These are phyloP conservation scores for Linum usitatissimum DNA, from an alignment of 345 rosid species.

Conservation along the genomic window DNA sequence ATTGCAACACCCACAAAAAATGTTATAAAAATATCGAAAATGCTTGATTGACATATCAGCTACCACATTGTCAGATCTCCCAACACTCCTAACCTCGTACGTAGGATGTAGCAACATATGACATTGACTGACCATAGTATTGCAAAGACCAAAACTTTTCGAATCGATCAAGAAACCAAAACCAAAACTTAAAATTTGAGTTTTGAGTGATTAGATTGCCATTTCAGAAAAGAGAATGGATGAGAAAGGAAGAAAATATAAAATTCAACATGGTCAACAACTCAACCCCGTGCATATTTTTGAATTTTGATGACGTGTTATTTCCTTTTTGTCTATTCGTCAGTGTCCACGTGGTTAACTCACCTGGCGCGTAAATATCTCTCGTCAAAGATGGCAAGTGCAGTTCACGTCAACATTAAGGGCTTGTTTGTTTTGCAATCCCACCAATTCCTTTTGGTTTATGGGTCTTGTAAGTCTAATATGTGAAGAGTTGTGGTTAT, in stretches of 20 bases:
- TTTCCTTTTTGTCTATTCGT: neutral
- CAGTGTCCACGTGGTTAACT: neutral
- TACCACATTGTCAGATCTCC: too few species aligned
- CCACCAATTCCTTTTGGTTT: neutral
- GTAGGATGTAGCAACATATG: too few species aligned
- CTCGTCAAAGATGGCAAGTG: neutral
- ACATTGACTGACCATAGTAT: too few species aligned
- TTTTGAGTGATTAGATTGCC: neutral
- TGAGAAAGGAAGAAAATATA: neutral
- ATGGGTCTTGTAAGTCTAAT: too few species aligned
- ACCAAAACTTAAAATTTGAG: too few species aligned
- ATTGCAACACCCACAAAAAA: too few species aligned
- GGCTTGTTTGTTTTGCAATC: neutral
- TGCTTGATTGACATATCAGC: too few species aligned
- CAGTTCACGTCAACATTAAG: neutral
- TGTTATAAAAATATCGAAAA: too few species aligned
- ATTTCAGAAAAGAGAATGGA: neutral
- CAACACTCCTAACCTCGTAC: too few species aligned
- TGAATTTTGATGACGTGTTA: neutral
- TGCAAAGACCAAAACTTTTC: too few species aligned
- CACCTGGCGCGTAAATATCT: neutral
- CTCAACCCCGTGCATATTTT: neutral
- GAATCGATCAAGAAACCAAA: too few species aligned
- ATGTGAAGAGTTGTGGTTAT: too few species aligned
- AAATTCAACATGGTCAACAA: neutral